Evolutionary conservation across 306 rosid species (phyloP), one percentile per base, ranked within the genome.

Genomic region (Quercus ilex): DNA sequence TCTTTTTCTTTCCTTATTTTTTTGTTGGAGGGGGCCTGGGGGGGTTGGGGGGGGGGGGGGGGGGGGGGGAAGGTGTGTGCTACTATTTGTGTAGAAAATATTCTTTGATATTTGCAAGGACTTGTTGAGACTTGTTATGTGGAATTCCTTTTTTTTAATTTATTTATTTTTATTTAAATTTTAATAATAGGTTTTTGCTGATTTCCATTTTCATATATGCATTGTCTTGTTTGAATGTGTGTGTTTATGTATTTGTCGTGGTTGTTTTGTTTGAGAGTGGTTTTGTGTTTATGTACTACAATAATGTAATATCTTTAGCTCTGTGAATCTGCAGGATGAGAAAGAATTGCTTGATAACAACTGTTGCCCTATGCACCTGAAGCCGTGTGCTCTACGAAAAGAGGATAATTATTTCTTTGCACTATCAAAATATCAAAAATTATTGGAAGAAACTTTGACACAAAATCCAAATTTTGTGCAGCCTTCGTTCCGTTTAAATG

Each of bases 381-480:
- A 92, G 91, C 97, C 96, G 4, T 95, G 99, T 87, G 94, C 82
- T 90, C 83, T 93, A 31, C 83, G 98, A 80, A 95, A 90, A 84
- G 99, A 95, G 85, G 97, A 91, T 69, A 95, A 92, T 88, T 92
- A 91, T 88, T 95, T 95, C 84, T 95, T 95, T 69, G 93, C 96
- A 28, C 80, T 95, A 74, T 91, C 98, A 67, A 95, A 91, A 85
- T 92, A 93, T 79, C 97, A 93, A 72, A 92, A 84, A 21, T 80
- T 77, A 28, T 79, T 95, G 79, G 98, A 95, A 83, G 98, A 91
- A 80, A 85, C 68, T 75, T 79, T 95, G 84, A 70, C 81, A 28
- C 78, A 81, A 85, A 94, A 94, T 79, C 97, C 93, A 2, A 81
- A 83, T 75, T 91, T 95, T 75, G 98, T 95, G 84, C 96, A 89